Base-by-base conservation (phyloP, 768 basidiomycete genomes). In the Amyloporia xantha region DNA sequence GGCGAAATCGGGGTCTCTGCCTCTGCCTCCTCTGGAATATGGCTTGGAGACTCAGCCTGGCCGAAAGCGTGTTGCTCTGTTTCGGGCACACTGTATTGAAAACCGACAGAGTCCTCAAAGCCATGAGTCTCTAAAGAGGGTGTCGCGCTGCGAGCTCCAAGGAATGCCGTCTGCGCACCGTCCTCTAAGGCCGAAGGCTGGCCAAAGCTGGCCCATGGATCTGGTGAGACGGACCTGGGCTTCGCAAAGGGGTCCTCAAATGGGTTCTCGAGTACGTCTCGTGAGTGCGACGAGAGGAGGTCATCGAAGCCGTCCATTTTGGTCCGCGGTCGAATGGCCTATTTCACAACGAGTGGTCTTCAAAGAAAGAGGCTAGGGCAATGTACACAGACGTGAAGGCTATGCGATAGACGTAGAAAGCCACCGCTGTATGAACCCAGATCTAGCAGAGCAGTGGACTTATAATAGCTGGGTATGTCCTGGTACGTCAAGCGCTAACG, bases 221-320 rank as follows among this genome's bases (percentile, higher is more conserved):
- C 86, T 37, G 84, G 82, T 17, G 86, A 86, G 54, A 66, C 61
- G 19, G 84, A 80, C 37, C 85, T 62, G 24, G 60, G 75, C 50
- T 76, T 76, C n/a, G 75, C 69, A 56, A 86, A 87, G 4, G 83
- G 82, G 61, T 85, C 79, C 33, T 79, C 79, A 52, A 90, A 89
- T 0, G 86, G 86, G 57, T 89, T 88, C 49, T 86, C 83, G n/a
- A 87, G 69, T 33, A 69, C 73, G 56, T 66, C 71, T 56, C 78
- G 76, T 23, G 84, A 82, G 15, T 69, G 71, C 10, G 70, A 71
- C 12, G 54, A 52, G 28, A 90, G 73, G 41, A 90, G 65, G 66
- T 90, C 86, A 69, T 89, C 86, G 63, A 90, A 90, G 59, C 76
- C 70, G 65, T 86, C 84, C 86, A 88, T 88, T 24, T 33, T 21